phyloP scores from a whole-genome alignment of 176 grass and related monocot species.

The Tuctoria greenei region DNA sequence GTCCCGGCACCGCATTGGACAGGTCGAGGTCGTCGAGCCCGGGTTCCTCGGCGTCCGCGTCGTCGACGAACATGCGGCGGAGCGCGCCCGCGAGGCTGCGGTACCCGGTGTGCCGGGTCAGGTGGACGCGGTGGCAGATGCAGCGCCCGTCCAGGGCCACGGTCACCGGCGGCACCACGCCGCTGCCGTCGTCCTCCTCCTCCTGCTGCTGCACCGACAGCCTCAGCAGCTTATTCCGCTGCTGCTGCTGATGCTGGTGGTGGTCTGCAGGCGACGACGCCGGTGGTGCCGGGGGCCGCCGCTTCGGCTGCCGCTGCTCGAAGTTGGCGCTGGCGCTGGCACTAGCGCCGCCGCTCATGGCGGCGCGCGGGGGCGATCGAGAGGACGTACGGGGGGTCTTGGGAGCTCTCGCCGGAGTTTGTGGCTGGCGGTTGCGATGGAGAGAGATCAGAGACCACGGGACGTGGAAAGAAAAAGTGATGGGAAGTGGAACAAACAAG shows the following conservation, averaged over 20 bases:
- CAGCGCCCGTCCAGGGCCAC: constrained; percentile 82
- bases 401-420: background rate
- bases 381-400: no score
- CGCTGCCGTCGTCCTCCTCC: constrained; percentile 45
- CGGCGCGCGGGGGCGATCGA: background rate
- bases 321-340: background rate
- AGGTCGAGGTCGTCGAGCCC: constrained; percentile 28
- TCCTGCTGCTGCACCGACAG: constrained; percentile 31
- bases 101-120: constrained; percentile 63
- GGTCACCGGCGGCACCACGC: constrained; percentile 72
- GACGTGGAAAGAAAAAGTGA: background rate
- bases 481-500: background rate
- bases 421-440: background rate
- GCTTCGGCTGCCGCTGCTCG: constrained; percentile 29
- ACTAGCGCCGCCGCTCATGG: constrained; percentile 36
- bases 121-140: constrained; percentile 80
- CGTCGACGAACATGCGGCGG: constrained; percentile 68
- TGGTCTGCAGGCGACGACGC: background rate
- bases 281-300: constrained; percentile 11
- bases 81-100: constrained; percentile 65
- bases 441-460: no score
- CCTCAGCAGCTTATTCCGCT: constrained; percentile 48
- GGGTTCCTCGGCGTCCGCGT: background rate
- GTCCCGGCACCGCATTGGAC: constrained; percentile 80
- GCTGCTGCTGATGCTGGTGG: constrained; percentile 1